These are phyloP conservation scores for Hondaea fermentalgiana DNA, from an alignment of 108 stramenopile species.

Conservation along the genomic window DNA sequence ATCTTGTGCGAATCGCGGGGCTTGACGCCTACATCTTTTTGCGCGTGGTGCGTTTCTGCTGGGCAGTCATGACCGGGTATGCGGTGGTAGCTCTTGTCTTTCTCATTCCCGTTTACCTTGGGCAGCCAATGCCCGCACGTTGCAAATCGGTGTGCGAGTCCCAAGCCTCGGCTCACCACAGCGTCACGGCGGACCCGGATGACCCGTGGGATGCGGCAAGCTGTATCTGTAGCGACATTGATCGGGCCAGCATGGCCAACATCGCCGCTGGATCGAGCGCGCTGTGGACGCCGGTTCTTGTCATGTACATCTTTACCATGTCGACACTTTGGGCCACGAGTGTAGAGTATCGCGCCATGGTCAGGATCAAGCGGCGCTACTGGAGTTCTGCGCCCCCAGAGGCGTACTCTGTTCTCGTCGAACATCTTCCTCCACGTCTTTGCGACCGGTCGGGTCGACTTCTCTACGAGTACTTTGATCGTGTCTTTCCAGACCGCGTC, in stretches of 20 bases:
- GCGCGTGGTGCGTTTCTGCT: slow-evolving; percentile 1
- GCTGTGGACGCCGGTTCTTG: not conserved
- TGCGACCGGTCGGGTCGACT: not conserved
- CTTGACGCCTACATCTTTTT: not conserved
- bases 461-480: not conserved
- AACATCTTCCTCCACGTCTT: not conserved
- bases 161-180: not conserved
- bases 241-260: slow-evolving; percentile 16
- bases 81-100: not conserved
- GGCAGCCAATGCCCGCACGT: not conserved
- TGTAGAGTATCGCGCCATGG: not conserved
- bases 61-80: not conserved
- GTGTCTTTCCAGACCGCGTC: not conserved
- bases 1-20: not conserved
- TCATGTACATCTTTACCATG: not conserved
- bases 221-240: not conserved
- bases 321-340: not conserved
- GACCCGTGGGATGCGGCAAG: not conserved
- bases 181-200: not conserved
- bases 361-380: not conserved
- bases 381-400: not conserved
- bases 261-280: not conserved
- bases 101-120: not conserved
- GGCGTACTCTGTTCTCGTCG: not conserved
- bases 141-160: not conserved